These are phyloP conservation scores for Acanthamoeba triangularis DNA, from an alignment of 208 protist genomes.

Conservation along the genomic window DNA sequence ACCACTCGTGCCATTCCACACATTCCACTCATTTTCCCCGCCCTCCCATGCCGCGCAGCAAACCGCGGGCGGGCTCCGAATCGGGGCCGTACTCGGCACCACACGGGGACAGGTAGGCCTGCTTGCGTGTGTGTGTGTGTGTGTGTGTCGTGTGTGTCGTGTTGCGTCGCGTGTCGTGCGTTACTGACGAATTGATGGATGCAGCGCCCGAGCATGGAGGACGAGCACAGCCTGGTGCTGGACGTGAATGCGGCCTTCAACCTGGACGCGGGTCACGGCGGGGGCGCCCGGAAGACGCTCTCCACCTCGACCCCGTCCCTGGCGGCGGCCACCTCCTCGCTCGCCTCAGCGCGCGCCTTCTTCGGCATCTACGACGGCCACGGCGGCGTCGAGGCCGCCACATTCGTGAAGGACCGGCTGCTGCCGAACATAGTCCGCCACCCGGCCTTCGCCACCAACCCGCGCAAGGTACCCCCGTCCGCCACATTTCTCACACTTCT, in stretches of 20 bases:
- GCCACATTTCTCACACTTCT: not conserved
- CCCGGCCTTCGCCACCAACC: not conserved
- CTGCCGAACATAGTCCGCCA: not conserved
- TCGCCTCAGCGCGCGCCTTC: not conserved
- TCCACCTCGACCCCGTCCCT: not conserved
- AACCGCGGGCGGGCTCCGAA: constrained; percentile 1
- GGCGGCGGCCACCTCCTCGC: not conserved
- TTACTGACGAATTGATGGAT: too few species aligned
- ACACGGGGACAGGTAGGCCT: not conserved
- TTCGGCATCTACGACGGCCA: constrained; percentile 30
- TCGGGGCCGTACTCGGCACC: not conserved
- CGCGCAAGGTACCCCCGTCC: not conserved
- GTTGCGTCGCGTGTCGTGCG: too few species aligned
- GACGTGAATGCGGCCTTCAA: not conserved
- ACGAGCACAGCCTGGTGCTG: not conserved
- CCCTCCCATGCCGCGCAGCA: not conserved
- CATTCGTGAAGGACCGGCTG: not conserved
- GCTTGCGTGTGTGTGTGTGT: not conserved
- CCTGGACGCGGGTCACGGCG: not conserved
- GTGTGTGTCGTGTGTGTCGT: not conserved
- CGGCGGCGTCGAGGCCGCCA: not conserved
- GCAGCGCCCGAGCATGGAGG: constrained; percentile 1
- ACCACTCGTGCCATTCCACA: not conserved
- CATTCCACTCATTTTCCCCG: not conserved
- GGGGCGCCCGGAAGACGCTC: not conserved